Base-by-base conservation (phyloP, 1,284 basidiomycete genomes). In the Cystobasidiaceae sp. region DNA sequence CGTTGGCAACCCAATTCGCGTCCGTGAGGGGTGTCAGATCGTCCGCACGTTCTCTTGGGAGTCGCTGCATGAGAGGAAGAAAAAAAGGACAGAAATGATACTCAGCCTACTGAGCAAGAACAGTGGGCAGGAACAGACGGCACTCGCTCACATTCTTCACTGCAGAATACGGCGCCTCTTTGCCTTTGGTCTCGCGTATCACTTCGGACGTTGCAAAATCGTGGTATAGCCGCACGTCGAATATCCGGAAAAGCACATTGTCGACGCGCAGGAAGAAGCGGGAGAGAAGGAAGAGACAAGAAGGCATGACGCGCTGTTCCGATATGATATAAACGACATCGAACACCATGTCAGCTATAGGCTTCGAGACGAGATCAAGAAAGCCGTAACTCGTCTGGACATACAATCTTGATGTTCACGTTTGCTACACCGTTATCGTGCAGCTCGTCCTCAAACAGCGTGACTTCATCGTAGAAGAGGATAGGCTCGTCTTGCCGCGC, bases 221-320 rank as follows among this genome's bases (percentile, higher is more conserved):
- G 74, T 93, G 89, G 74, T 90, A 99, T 68, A 97, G 80, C 41
- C 96, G 82, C 0, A 93, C 93, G 73, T 99, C 96, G 72, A 85
- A 87, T 39, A 86, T 84, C 43, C 96, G 83, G 79, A 98, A 98
- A 43, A 97, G 83, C 44, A 99, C 96, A 63, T 89, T 84, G 76
- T 99, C 96, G 50, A 99, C 93, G 21, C 96, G 85, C 4, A 99
- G 81, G n/a, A 90, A 92, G 76, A 97, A 91, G 6, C 96, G 84
- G 1, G 86, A 83, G 8, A 99, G 84, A 68, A 97, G 85, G 77
- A 97, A 94, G 71, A 97, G 82, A 54, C 88, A 94, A n/a, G 86
- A 87, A 0, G 94, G 93, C 93, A 98, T 98, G 49, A 98, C 93
- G 62, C 96, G 86, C 92, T 96, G 72, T n/a, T 21, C 45, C 23